Percentiles rank a stretch among this genome's conserved stretches.
Evolutionary conservation across 345 rosid genomes (phyloP).

Genomic region (Syzygium oleosum): DNA sequence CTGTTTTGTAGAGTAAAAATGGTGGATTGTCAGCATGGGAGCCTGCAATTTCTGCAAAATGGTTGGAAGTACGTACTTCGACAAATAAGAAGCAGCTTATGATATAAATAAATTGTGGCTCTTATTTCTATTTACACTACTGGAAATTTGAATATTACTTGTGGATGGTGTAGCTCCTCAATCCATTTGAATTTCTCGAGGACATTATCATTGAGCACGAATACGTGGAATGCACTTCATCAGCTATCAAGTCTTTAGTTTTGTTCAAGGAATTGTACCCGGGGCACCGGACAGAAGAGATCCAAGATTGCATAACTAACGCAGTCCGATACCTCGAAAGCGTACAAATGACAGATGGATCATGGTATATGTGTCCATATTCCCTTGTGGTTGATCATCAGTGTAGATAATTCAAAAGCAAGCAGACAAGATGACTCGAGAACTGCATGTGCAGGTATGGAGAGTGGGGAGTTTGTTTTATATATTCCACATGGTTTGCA

Average conservation of each 20-base stretch:
- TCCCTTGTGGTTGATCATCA: background rate
- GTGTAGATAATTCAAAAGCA: background rate
- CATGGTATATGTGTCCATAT: conserved; percentile 19
- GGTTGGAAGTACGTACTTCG: conserved; percentile 20
- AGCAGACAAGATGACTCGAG: background rate
- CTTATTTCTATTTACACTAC: background rate
- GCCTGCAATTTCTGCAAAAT: conserved; percentile 24
- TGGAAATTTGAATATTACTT: no score
- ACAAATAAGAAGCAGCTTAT: background rate
- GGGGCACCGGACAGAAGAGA: conserved; percentile 29
- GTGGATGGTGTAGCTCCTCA: conserved; percentile 21
- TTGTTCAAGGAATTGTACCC: conserved; percentile 34
- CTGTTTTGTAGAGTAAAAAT: conserved; percentile 19
- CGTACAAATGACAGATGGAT: conserved; percentile 29
- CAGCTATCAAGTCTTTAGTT: conserved; percentile 31
- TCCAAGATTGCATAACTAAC: conserved; percentile 16
- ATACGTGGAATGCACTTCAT: conserved; percentile 40
- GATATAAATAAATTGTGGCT: background rate
- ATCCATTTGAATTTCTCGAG: conserved; percentile 38
- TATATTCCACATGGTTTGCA: conserved; percentile 43
- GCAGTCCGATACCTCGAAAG: conserved; percentile 23
- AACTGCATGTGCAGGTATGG: conserved; percentile 18
- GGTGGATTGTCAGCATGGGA: conserved; percentile 47
- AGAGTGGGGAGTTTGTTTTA: conserved; percentile 37
- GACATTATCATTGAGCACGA: conserved; percentile 27